A percentile compares a stretch with the other conserved stretches of the same genome.
phyloP scores from a whole-genome alignment of 2,329 filamentous ascomycete species.

The Aspergillus puulaauensis region DNA sequence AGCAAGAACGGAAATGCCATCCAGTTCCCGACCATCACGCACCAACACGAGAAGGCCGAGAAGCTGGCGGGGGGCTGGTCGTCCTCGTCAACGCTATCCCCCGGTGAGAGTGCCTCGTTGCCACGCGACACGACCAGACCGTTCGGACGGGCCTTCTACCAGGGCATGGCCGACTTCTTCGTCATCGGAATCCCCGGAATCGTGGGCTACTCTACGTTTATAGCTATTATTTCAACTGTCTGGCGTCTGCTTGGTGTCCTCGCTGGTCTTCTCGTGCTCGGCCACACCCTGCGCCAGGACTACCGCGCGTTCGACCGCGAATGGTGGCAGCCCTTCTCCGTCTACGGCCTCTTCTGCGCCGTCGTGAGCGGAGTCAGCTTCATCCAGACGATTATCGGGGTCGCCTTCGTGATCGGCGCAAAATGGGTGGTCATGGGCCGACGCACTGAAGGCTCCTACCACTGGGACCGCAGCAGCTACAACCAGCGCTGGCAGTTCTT shows the following conservation, averaged over 20 bases:
- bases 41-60: background rate
- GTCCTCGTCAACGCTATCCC: background rate
- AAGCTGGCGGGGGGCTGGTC: background rate
- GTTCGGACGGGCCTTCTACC: constrained; percentile 54
- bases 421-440: constrained; percentile 57
- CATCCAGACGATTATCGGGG: constrained; percentile 35
- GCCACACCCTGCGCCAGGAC: background rate
- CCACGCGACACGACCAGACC: constrained; percentile 28
- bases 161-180: constrained; percentile 1
- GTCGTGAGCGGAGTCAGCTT: background rate
- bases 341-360: background rate
- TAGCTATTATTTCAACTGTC: background rate
- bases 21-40: constrained; percentile 35
- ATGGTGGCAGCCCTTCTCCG: constrained; percentile 9
- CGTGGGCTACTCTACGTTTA: background rate
- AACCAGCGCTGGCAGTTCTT: constrained; percentile 61
- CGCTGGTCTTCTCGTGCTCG: background rate
- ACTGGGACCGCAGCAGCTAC: constrained; percentile 59
- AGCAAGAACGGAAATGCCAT: constrained; percentile 53
- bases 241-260: constrained; percentile 1
- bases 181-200: constrained; percentile 2
- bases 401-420: constrained; percentile 45
- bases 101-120: background rate
- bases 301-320: constrained; percentile 2
- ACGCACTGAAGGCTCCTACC: constrained; percentile 53